These are phyloP conservation scores for Diddensiella transvaalensis DNA, from an alignment of 805 yeast genomes.

Conservation along the genomic window DNA sequence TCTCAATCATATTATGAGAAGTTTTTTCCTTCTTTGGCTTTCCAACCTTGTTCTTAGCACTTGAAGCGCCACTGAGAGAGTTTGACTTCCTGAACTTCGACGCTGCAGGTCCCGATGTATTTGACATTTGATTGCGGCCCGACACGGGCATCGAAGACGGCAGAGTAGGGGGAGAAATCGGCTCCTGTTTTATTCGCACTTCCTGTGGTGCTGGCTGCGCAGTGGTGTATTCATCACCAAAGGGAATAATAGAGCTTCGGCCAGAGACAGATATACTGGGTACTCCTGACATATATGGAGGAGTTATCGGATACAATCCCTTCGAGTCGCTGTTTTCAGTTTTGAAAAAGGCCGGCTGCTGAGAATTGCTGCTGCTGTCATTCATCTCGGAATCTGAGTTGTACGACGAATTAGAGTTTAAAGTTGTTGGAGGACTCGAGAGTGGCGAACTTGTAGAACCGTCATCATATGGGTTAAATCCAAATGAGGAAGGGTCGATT, in stretches of 20 bases:
- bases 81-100: background rate
- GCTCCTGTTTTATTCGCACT: slow-evolving; percentile 5
- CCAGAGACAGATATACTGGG: background rate
- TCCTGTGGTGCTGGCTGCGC: background rate
- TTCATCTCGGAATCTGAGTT: slow-evolving; percentile 3
- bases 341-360: background rate
- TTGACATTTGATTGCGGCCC: background rate
- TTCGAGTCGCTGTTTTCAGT: background rate
- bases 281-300: slow-evolving; percentile 9
- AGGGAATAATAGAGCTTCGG: background rate
- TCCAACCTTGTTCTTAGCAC: slow-evolving; percentile 20
- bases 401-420: slow-evolving; percentile 5
- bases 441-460: slow-evolving; percentile 2
- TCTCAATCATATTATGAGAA: slow-evolving; percentile 77
- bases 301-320: slow-evolving; percentile 9
- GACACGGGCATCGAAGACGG: background rate
- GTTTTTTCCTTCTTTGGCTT: slow-evolving; percentile 44
- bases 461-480: background rate
- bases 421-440: slow-evolving; percentile 3
- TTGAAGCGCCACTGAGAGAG: background rate
- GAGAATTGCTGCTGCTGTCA: background rate
- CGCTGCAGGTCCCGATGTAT: background rate
- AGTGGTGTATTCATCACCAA: slow-evolving; percentile 1
- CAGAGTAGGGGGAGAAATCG: slow-evolving; percentile 2
- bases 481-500: slow-evolving; percentile 1